Evolutionary conservation across 495 filamentous ascomycete species (phyloP), one percentile per base, ranked within the genome.

Genomic region (Penicillium egyptiacum): DNA sequence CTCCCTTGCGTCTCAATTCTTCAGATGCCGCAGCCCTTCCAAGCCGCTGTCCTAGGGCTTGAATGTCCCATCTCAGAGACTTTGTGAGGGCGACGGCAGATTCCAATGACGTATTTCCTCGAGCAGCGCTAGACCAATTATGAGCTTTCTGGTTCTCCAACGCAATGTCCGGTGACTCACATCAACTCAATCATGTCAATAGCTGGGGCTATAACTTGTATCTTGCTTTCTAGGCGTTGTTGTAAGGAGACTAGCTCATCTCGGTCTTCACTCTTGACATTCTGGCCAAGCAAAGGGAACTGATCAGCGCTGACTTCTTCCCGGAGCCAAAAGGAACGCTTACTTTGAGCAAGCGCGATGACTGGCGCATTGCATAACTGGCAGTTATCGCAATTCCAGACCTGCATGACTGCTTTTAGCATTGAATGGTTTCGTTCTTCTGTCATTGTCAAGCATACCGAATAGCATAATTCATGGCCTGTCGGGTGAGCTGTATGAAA

Each of bases 141-240:
- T 60, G 8, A 66, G 61, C 31, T 51, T 23, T 50, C 35, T 19
- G 17, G 0, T 2, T 5, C 37, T 45, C 0, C n/a, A n/a, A 39
- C 14, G 19, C 9, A 23, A 9, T 23, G 30, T 22, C 28, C 0
- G 0, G 23, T 25, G 31, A 74, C 80, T 67, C 73, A 92, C 87
- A 94, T 95, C 60, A 97, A 78, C 68, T 96, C 91, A 53, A 97
- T 94, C 79, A 96, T 83, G 65, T 97, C 91, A 65, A 97, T 95
- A 2, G 92, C 88, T 5, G 92, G 92, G 22, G 90, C 90, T 40
- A 97, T 87, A 53, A 97, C 92, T 72, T 84, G 85, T 50, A 96
- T 95, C 66, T 95, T 96, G 76, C 81, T 86, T 55, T 95, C 82
- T 0, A 97, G 76, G 4, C 88, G 81, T 46, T 88, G 81, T 64